phyloP scores from a whole-genome alignment of 495 filamentous ascomycete genomes.

The Neurospora hispaniola region DNA sequence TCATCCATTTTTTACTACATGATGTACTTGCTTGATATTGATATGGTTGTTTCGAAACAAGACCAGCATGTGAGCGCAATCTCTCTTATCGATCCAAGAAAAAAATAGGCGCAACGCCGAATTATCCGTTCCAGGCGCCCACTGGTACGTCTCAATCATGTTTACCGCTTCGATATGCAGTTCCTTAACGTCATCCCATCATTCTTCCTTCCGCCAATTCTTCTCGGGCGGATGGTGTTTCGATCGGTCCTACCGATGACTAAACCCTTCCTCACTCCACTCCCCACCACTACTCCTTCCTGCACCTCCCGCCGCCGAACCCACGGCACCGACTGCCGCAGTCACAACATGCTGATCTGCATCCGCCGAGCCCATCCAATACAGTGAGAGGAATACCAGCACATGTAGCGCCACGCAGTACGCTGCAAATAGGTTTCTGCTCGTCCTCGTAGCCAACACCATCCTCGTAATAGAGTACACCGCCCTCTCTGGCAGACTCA shows the following conservation, averaged over 20 bases:
- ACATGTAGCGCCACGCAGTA: constrained; percentile 88
- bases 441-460: constrained; percentile 80
- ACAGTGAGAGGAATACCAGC: constrained; percentile 75
- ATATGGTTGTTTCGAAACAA: not conserved
- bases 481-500: constrained; percentile 81
- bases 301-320: constrained; percentile 8
- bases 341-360: constrained; percentile 23
- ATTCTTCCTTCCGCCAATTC: not conserved
- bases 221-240: not conserved
- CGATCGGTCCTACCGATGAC: constrained; percentile 14
- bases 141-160: not conserved
- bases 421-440: constrained; percentile 86
- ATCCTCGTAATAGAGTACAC: constrained; percentile 87
- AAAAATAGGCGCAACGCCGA: not conserved
- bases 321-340: constrained; percentile 14
- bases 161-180: not conserved
- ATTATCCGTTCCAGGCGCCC: not conserved
- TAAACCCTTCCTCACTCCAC: constrained; percentile 33
- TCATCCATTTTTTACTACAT: not conserved
- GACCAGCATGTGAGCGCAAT: not conserved
- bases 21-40: not conserved
- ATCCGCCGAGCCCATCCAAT: constrained; percentile 58
- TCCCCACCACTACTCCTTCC: constrained; percentile 11
- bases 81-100: not conserved
- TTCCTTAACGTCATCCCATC: not conserved